A percentile compares a stretch with the other conserved stretches of the same genome.
Evolutionary conservation across 1,284 basidiomycete species (phyloP).

Genomic region (Acaromyces ingoldii): DNA sequence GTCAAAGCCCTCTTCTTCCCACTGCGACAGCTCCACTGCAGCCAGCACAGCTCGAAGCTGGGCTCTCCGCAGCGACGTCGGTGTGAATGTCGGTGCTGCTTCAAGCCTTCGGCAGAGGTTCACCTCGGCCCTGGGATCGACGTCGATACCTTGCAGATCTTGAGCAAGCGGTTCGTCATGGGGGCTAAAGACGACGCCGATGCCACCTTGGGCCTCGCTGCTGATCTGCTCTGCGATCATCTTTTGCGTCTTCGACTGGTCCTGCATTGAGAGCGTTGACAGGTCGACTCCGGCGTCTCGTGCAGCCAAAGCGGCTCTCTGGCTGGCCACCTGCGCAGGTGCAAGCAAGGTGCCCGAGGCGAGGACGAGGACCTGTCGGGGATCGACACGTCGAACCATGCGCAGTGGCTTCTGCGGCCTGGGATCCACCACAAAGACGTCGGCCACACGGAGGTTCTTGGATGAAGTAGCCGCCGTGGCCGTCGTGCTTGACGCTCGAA

Average conservation of each 20-base stretch:
- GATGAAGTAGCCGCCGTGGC: neutral
- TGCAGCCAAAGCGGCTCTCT: conserved; percentile 4
- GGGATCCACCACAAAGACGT: conserved; percentile 44
- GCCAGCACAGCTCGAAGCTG: conserved; percentile 40
- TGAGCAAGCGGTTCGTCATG: conserved; percentile 13
- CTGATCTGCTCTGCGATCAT: neutral
- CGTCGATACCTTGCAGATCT: neutral
- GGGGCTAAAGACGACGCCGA: conserved; percentile 33
- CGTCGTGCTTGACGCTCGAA: conserved; percentile 7
- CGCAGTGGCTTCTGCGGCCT: conserved; percentile 40
- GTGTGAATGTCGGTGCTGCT: conserved; percentile 23
- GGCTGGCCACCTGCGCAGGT: neutral
- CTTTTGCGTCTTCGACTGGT: neutral
- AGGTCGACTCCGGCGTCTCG: conserved; percentile 1
- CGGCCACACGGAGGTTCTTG: conserved; percentile 15
- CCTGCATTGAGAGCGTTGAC: no score
- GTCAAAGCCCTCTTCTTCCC: conserved; percentile 49
- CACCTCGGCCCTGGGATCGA: conserved; percentile 19
- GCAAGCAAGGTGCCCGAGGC: conserved; percentile 13
- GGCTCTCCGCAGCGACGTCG: conserved; percentile 26
- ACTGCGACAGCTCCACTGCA: conserved; percentile 38
- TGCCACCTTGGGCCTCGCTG: conserved; percentile 15
- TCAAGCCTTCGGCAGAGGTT: conserved; percentile 46
- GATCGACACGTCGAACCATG: conserved; percentile 43
- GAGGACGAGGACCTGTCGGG: conserved; percentile 45